Evolutionary conservation across 2,329 filamentous ascomycete species (phyloP).

Genomic region (Trichoderma pleuroti): DNA sequence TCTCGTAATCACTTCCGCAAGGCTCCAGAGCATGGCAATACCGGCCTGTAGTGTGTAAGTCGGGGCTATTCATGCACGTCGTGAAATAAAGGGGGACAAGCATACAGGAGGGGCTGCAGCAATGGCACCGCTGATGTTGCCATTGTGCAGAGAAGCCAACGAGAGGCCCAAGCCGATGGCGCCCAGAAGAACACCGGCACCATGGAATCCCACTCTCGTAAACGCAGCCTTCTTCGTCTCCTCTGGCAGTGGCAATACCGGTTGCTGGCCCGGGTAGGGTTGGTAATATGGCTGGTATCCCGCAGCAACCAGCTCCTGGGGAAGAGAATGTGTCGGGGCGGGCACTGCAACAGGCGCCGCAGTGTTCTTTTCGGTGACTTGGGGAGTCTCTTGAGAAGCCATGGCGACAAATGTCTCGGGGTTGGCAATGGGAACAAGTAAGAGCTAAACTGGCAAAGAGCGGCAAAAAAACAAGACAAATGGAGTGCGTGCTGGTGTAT

Average conservation of each 20-base stretch:
- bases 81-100: neutral
- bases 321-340: neutral
- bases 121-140: neutral
- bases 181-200: slow-evolving; percentile 27
- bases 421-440: neutral
- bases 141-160: neutral
- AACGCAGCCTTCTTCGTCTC: slow-evolving; percentile 6
- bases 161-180: slow-evolving; percentile 26
- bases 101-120: neutral
- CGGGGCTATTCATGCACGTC: neutral
- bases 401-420: neutral
- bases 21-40: slow-evolving; percentile 37
- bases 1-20: slow-evolving; percentile 38
- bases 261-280: slow-evolving; percentile 5
- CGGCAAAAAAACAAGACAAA: neutral
- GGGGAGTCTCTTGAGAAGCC: slow-evolving; percentile 19
- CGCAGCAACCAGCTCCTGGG: neutral
- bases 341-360: neutral
- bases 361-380: slow-evolving; percentile 21
- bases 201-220: slow-evolving; percentile 33
- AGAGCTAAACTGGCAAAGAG: neutral
- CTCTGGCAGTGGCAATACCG: neutral
- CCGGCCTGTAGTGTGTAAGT: slow-evolving; percentile 30
- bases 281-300: neutral
- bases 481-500: neutral